phyloP scores from a whole-genome alignment of 345 rosid species.

The Gynandropsis gynandra region DNA sequence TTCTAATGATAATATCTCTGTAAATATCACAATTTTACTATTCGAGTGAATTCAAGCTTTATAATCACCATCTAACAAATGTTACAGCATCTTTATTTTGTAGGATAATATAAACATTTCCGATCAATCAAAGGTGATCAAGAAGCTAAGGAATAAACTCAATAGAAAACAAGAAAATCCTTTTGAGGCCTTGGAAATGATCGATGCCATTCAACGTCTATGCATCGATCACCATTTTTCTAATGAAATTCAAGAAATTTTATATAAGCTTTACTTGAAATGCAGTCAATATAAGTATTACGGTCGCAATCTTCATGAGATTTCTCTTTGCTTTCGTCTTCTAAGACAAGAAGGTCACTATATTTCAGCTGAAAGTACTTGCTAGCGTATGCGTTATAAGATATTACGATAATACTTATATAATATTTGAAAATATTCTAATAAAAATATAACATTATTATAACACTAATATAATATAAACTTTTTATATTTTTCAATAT shows the following conservation, averaged over 20 bases:
- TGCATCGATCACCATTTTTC: slow-evolving; percentile 21
- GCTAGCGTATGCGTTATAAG: slow-evolving; percentile 17
- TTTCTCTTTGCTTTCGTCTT: slow-evolving; percentile 34
- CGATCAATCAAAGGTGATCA: slow-evolving; percentile 4
- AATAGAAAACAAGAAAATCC: slow-evolving; percentile 7
- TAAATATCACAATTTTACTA: background rate
- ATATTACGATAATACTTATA: background rate
- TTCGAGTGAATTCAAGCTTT: no score
- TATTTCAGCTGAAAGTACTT: slow-evolving; percentile 26
- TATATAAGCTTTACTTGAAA: slow-evolving; percentile 18
- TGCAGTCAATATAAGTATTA: background rate
- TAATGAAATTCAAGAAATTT: slow-evolving; percentile 32
- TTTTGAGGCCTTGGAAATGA: slow-evolving; percentile 25
- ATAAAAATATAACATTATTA: background rate
- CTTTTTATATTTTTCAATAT: no score
- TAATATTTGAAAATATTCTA: background rate
- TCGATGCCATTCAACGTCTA: slow-evolving; percentile 38
- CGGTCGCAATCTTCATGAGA: slow-evolving; percentile 22
- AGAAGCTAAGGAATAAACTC: slow-evolving; percentile 20
- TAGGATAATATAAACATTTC: background rate
- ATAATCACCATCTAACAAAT: background rate
- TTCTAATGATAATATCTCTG: slow-evolving; percentile 2
- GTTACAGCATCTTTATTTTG: background rate
- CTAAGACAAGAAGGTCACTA: slow-evolving; percentile 36
- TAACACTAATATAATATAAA: no score